Base-by-base conservation (phyloP, 129 eudicot genomes). In the Helichrysum umbraculigerum region DNA sequence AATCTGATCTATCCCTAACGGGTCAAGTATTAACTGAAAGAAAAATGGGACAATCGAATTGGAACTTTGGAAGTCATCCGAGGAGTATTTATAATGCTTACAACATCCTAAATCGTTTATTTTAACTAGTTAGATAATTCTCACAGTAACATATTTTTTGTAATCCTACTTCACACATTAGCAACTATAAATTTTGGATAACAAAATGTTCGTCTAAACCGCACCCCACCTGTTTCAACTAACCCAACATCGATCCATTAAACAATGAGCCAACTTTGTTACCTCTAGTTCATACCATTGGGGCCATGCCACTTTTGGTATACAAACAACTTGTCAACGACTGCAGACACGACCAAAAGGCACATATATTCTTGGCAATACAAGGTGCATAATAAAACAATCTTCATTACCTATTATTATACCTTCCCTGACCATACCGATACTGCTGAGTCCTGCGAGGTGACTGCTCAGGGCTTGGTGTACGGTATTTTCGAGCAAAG, bases 381-480 rank as follows among this genome's bases (percentile, higher is more conserved):
- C 52, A 22, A 19, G 37, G 9, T 56, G 33, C 16, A 34, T 21
- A 42, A 51, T 28, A 25, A 51, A 19, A 42, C 16, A 72, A 25
- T 16, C 3, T 8, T 21, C 16, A 10, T 33, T 82, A 93, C 97
- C 98, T 94, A 62, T 89, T 91, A 71, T 81, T 79, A 68, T 84
- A 82, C 81, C 96, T 91, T 66, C 82, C 83, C 42, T 85, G 85
- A 75, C 76, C 28, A 65, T 87, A 89, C n/a, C 93, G 88, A 84
- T 79, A 84, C 57, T 73, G 81, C 64, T 81, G 81, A 44, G 90
- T 74, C 80, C 93, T 88, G 35, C 81, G 87, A 34, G 89, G 86
- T 16, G 90, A 73, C 68, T 81, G 94, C 77, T 89, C 89, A 20
- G 97, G 99, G 75, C 91, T 84, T 2, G 97, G 99, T 21, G 97